Conservation (phyloP, 202 grass and related monocot species). For the Elaeis oleifera region DNA sequence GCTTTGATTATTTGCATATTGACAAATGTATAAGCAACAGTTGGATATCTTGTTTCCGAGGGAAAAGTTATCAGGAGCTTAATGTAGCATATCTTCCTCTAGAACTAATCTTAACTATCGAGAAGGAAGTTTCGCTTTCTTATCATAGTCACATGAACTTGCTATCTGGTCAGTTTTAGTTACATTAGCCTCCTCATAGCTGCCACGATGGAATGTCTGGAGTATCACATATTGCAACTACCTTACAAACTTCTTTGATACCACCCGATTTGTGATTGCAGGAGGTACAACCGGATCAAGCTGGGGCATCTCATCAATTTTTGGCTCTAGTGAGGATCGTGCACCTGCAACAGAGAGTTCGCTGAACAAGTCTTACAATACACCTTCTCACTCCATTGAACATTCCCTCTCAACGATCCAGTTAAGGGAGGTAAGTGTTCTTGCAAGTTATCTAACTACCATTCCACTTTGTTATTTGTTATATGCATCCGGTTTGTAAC, state of each 20-base stretch:
- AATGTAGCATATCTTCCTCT: too few relatives aligned
- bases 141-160: too few relatives aligned
- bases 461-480: conserved; percentile 1
- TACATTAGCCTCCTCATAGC: too few relatives aligned
- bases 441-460: conserved; percentile 4
- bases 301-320: conserved; percentile 27
- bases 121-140: too few relatives aligned
- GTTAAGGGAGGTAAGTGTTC: conserved; percentile 65
- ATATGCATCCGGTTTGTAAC: conserved; percentile 16
- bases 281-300: conserved; percentile 15
- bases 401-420: conserved; percentile 41
- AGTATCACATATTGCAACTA: too few relatives aligned
- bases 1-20: too few relatives aligned
- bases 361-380: conserved; percentile 27
- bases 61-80: too few relatives aligned
- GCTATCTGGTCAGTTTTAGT: too few relatives aligned
- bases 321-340: conserved; percentile 26
- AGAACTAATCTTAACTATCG: too few relatives aligned
- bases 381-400: conserved; percentile 32
- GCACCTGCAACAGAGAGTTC: conserved; percentile 33
- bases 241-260: background rate
- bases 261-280: background rate
- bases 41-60: too few relatives aligned
- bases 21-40: too few relatives aligned
- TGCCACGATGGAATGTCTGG: too few relatives aligned